A percentile compares a stretch with the other conserved stretches of the same genome.
Evolutionary conservation across 306 rosid genomes (phyloP).

Genomic region (Dryas octopetala): DNA sequence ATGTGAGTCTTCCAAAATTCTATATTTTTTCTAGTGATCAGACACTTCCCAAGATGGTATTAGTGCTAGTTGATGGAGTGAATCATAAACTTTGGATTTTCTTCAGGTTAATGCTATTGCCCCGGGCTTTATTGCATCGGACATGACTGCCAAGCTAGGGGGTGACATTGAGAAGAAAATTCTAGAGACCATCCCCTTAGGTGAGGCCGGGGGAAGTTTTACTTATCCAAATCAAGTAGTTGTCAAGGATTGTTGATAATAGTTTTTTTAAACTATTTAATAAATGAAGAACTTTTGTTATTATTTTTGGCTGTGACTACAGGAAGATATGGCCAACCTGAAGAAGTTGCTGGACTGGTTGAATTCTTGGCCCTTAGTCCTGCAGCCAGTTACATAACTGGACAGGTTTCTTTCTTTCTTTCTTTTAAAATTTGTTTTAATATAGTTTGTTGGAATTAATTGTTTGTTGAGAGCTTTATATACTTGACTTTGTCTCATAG

Average conservation of each 20-base stretch:
- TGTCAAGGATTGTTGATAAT: conserved; percentile 5
- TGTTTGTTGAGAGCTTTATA: background rate
- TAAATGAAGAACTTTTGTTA: background rate
- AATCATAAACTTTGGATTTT: conserved; percentile 22
- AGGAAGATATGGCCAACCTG: conserved; percentile 94
- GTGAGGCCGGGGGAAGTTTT: conserved; percentile 42
- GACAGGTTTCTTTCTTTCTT: conserved; percentile 60
- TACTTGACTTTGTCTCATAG: background rate
- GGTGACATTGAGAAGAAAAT: conserved; percentile 80
- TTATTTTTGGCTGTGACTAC: conserved; percentile 35
- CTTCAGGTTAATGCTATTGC: conserved; percentile 93
- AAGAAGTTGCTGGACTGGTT: conserved; percentile 97
- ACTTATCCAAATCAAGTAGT: background rate
- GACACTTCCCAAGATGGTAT: conserved; percentile 8
- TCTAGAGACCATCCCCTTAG: conserved; percentile 78
- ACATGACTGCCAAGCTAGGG: conserved; percentile 93
- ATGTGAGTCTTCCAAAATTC: conserved; percentile 38
- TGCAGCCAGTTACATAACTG: conserved; percentile 89
- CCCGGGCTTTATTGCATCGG: conserved; percentile 95
- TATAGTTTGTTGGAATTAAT: background rate
- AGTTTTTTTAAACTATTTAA: conserved; percentile 20
- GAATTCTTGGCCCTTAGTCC: conserved; percentile 90
- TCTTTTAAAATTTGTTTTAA: background rate
- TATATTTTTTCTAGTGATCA: conserved; percentile 1
- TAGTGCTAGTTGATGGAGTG: conserved; percentile 16